Evolutionary conservation across 192 early-diverging fungal species (phyloP).

Genomic region (Coemansia sp.): DNA sequence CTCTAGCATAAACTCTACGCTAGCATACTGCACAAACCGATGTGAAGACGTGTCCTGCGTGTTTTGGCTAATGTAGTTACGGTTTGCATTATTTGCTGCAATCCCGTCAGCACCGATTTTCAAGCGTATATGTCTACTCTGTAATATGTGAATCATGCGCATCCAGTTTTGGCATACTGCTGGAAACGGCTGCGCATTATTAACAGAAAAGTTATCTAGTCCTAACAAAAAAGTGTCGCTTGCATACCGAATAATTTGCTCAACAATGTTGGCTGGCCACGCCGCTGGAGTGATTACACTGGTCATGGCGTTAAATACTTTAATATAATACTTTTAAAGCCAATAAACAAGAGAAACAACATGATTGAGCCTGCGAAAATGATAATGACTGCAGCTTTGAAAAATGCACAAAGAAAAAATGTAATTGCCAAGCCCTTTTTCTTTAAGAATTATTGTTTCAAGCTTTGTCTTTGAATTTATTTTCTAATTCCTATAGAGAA

Average conservation of each 20-base stretch:
- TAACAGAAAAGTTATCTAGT: not conserved
- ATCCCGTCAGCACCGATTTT: not conserved
- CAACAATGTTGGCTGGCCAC: conserved; percentile 2
- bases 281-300: not conserved
- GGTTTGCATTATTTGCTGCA: not conserved
- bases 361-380: too few relatives aligned
- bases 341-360: not conserved
- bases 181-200: not conserved
- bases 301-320: not conserved
- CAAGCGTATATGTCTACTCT: not conserved
- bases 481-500: too few relatives aligned
- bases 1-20: not conserved
- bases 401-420: not conserved
- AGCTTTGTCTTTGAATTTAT: not conserved
- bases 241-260: conserved; percentile 3
- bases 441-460: not conserved
- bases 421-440: conserved; percentile 3
- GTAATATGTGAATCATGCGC: not conserved
- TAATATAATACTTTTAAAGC: not conserved
- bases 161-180: conserved; percentile 5
- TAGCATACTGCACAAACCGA: not conserved
- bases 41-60: not conserved
- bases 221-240: not conserved
- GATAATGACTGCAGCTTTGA: not conserved
- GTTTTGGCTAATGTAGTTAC: not conserved